Evolutionary conservation across 768 basidiomycete species (phyloP), one percentile per base, ranked within the genome.

Genomic region (Hydnum rufescens): DNA sequence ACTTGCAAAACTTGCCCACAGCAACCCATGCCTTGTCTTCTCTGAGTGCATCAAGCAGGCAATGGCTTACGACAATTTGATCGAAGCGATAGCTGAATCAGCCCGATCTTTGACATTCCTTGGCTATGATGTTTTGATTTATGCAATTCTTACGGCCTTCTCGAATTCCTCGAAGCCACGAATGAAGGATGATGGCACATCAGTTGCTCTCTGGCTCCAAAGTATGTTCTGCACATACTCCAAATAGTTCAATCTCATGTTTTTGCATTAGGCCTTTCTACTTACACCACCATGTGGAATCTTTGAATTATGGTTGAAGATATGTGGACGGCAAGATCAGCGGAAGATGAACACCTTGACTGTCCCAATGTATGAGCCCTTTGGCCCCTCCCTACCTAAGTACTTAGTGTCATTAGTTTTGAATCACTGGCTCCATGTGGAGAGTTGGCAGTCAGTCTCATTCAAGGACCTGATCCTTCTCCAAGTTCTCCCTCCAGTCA

Each of bases 41-140:
- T 63, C 74, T 23, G 83, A 85, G 56, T 87, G 84, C 0, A 78
- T 99, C 46, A 80, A 81, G 58, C 95, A 97, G 65, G 83, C 96
- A 54, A 88, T 89, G 81, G 80, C 86, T 13, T 99, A 99, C 61
- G 86, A 93, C 62, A 99, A 97, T 64, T 66, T 95, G 51, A 87
- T 86, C 5, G 74, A 73, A 39, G 86, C 90, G 22, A 82, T 96
- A 42, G 82, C 97, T 25, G 88, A 89, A 58, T 83, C 83, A 18
- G 71, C 89, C 58, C 71, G 84, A 62, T 92, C 85, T 66, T 78
- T 89, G 57, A 89, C 88, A 2, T 81, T 80, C 56, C 82, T 99
- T 74, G 87, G 87, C 4, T 96, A 88, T 61, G 95, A 99, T 61
- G 87, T 95, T 5, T 70, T 96, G 6, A 78, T 87, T 18, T 97